These are phyloP conservation scores for Tuber aestivum DNA, from an alignment of 495 filamentous ascomycete genomes.

Conservation along the genomic window DNA sequence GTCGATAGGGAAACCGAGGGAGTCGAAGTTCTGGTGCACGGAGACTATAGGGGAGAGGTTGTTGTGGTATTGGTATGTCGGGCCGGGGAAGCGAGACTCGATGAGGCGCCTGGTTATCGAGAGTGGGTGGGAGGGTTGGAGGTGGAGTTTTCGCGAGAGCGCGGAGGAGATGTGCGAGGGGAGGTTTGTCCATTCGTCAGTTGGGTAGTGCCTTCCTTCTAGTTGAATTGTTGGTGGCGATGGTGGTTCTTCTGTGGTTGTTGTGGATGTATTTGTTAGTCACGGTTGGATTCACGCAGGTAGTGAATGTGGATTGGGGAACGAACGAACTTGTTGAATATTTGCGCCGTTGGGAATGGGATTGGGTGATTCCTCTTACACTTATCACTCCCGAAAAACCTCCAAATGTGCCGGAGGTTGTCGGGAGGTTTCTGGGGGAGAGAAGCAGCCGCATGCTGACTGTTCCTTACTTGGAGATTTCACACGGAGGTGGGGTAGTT, in stretches of 20 bases:
- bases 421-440: slow-evolving; percentile 14
- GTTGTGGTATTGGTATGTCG: slow-evolving; percentile 69
- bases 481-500: neutral
- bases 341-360: slow-evolving; percentile 13
- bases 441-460: slow-evolving; percentile 24
- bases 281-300: slow-evolving; percentile 5
- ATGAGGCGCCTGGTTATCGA: slow-evolving; percentile 85
- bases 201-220: slow-evolving; percentile 57
- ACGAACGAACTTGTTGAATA: slow-evolving; percentile 38
- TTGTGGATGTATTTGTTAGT: slow-evolving; percentile 4
- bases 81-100: slow-evolving; percentile 74
- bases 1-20: slow-evolving; percentile 80
- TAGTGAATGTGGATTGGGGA: slow-evolving; percentile 3
- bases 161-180: slow-evolving; percentile 66
- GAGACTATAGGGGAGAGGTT: slow-evolving; percentile 77
- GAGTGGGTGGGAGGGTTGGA: slow-evolving; percentile 82
- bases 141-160: slow-evolving; percentile 69
- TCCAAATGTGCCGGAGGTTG: slow-evolving; percentile 5
- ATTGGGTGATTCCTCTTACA: slow-evolving; percentile 25
- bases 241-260: neutral
- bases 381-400: slow-evolving; percentile 12
- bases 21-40: slow-evolving; percentile 87
- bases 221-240: slow-evolving; percentile 47
- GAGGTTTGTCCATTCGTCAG: slow-evolving; percentile 81
- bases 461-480: neutral